Evolutionary conservation across 108 stramenopile species (phyloP).

Genomic region (Discostella stelligeroides): DNA sequence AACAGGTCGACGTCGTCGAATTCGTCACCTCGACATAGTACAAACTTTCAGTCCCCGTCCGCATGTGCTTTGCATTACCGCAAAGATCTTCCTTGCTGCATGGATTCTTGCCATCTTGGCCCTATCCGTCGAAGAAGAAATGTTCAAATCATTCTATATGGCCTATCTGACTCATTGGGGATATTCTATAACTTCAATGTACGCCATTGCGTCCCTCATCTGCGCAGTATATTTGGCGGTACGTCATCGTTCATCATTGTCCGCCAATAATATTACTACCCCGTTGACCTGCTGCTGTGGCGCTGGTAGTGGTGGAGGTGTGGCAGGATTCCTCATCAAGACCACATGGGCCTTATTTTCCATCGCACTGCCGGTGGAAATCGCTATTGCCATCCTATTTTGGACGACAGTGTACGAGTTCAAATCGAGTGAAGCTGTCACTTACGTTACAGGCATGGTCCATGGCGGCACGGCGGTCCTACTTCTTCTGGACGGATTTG

Average conservation of each 20-base stretch:
- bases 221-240: slow-evolving; percentile 5
- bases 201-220: slow-evolving; percentile 7
- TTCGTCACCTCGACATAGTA: neutral
- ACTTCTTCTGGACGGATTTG: slow-evolving; percentile 22
- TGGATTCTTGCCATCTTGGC: slow-evolving; percentile 9
- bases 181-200: neutral
- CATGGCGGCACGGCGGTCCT: slow-evolving; percentile 19
- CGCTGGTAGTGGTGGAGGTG: neutral
- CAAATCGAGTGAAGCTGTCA: neutral
- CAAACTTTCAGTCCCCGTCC: slow-evolving; percentile 15
- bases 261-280: neutral
- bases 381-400: slow-evolving; percentile 24
- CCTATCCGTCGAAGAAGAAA: neutral
- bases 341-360: slow-evolving; percentile 23
- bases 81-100: slow-evolving; percentile 9
- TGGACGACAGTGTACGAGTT: slow-evolving; percentile 22
- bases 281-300: neutral
- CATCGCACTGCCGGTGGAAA: slow-evolving; percentile 22
- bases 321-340: neutral
- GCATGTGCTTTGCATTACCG: neutral
- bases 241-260: neutral
- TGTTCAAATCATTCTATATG: slow-evolving; percentile 6
- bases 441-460: slow-evolving; percentile 10
- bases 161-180: slow-evolving; percentile 28
- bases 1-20: no score